phyloP scores from a whole-genome alignment of 225 moss, liverwort and hornwort genomes.

The Rhytidiadelphus loreus region DNA sequence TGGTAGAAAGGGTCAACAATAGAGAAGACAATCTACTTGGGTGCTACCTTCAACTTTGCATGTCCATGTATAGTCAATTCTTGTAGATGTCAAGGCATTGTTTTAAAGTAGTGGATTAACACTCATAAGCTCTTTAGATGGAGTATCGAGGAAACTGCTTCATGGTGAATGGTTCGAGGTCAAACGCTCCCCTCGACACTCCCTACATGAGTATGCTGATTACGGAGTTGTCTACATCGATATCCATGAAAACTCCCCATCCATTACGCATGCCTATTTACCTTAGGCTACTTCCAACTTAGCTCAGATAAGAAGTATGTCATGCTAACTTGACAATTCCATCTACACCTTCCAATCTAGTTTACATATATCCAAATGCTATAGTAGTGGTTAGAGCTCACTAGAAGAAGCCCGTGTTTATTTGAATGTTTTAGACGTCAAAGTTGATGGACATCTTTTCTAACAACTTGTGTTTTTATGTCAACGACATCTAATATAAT shows the following conservation, averaged over 20 bases:
- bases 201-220: accelerated
- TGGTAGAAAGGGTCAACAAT: no score
- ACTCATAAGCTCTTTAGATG: neutral
- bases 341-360: neutral
- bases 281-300: neutral
- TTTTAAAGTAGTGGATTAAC: accelerated
- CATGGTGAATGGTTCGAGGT: accelerated
- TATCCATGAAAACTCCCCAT: neutral
- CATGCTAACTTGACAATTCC: accelerated
- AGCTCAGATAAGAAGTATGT: accelerated
- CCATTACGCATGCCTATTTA: accelerated
- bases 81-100: no score
- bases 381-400: no score
- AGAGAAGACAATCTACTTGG: no score
- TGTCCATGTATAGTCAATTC: no score
- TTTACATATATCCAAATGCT: neutral
- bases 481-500: no score
- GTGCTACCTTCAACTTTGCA: accelerated
- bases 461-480: no score
- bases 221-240: accelerated
- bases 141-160: neutral
- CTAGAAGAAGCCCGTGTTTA: no score
- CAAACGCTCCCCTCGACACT: no score
- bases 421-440: no score
- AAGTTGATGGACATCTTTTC: no score